Percentiles rank a stretch among this genome's conserved stretches.
These are phyloP conservation scores for Hypoxylon lienhwacheense DNA, from an alignment of 495 filamentous ascomycete genomes.

Conservation along the genomic window DNA sequence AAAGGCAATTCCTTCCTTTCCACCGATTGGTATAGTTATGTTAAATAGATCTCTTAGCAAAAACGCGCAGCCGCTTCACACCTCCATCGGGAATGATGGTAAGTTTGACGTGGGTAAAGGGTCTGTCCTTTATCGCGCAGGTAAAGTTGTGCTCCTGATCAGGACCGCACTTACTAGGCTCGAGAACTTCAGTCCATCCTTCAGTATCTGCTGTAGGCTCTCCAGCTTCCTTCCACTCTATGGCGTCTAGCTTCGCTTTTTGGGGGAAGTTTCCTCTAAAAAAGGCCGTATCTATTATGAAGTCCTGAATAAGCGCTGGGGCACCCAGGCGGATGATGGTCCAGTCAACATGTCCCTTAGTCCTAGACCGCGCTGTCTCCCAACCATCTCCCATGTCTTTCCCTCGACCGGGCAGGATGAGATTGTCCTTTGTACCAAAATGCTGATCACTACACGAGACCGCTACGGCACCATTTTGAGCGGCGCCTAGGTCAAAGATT, in stretches of 20 bases:
- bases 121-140: slow-evolving; percentile 52
- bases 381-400: slow-evolving; percentile 94
- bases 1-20: not conserved
- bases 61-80: slow-evolving; percentile 82
- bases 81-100: slow-evolving; percentile 92
- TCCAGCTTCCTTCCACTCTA: slow-evolving; percentile 55
- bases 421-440: slow-evolving; percentile 79
- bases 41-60: slow-evolving; percentile 63
- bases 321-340: slow-evolving; percentile 76
- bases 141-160: slow-evolving; percentile 80
- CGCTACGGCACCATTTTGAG: slow-evolving; percentile 77
- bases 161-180: slow-evolving; percentile 68
- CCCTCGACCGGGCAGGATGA: slow-evolving; percentile 82
- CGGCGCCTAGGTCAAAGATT: slow-evolving; percentile 80
- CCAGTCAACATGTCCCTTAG: slow-evolving; percentile 83
- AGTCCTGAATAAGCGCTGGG: slow-evolving; percentile 65
- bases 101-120: slow-evolving; percentile 81
- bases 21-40: not conserved
- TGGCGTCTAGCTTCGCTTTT: slow-evolving; percentile 69
- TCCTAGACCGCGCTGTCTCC: slow-evolving; percentile 83
- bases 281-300: slow-evolving; percentile 86
- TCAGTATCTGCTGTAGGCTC: slow-evolving; percentile 61
- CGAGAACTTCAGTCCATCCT: slow-evolving; percentile 71
- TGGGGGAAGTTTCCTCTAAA: slow-evolving; percentile 91
- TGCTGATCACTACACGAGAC: slow-evolving; percentile 81